A percentile compares a stretch with the other conserved stretches of the same genome.
Conservation (phyloP, 2,329 filamentous ascomycete species). For the Arthrobotrys iridis region DNA sequence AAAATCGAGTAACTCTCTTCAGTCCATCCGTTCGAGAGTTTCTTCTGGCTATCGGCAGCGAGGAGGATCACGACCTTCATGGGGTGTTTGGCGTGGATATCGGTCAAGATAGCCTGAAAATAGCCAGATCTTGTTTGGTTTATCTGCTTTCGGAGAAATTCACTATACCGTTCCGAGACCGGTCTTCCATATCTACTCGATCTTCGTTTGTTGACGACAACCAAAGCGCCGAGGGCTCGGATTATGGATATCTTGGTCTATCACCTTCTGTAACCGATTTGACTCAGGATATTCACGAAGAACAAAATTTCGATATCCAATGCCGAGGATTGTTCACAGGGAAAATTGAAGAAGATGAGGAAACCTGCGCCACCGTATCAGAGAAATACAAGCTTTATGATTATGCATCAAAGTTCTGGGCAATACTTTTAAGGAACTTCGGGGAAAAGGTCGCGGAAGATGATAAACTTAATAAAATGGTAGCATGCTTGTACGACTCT, state of each 20-base stretch:
- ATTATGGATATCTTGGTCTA: too few species aligned
- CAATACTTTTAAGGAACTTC: neutral
- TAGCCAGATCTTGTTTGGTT: constrained; percentile 10
- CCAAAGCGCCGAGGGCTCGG: too few species aligned
- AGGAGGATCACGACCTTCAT: neutral
- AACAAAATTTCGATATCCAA: neutral
- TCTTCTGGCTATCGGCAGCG: constrained; percentile 7
- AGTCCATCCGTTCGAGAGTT: constrained; percentile 14
- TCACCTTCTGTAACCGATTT: neutral
- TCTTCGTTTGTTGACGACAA: too few species aligned
- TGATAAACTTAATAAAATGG: neutral
- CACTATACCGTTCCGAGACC: neutral
- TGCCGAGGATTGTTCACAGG: neutral
- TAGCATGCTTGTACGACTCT: neutral
- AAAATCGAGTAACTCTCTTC: neutral
- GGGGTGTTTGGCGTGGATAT: constrained; percentile 7
- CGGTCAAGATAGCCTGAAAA: neutral
- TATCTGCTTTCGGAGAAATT: constrained; percentile 19
- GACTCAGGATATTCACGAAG: neutral
- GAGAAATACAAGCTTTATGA: constrained; percentile 1
- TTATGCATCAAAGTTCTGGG: constrained; percentile 23
- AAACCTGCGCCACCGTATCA: neutral
- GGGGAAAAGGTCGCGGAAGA: too few species aligned
- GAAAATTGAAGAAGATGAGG: neutral
- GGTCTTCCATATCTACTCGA: too few species aligned